Evolutionary conservation across 805 yeast genomes (phyloP), one percentile per base, ranked within the genome.

Genomic region (Priceomyces melissophilus): DNA sequence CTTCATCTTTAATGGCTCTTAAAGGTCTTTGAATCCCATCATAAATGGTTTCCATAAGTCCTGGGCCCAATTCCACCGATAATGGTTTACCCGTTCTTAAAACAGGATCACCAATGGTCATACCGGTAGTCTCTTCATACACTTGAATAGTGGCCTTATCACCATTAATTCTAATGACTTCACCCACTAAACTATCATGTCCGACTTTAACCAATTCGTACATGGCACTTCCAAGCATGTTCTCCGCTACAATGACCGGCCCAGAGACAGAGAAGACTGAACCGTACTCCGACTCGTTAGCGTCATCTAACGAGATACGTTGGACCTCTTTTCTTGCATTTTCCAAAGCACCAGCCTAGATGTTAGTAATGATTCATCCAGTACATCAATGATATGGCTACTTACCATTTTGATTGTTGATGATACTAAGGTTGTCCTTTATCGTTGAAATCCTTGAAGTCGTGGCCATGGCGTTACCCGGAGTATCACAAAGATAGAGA

Each of bases 191-290:
- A 65, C 79, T 87, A 55, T 87, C 96, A 67, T 93, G 98, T 54
- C 99, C 98, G 50, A 93, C 99, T 66, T 84, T 89, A 59, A 91
- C 99, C 68, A 93, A 78, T 66, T 93, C 99, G 78, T 93, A 91
- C 99, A 93, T 93, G 57, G 98, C 97, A 80, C 97, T 88, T 49
- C 99, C 99, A 69, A 90, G 87, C 98, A 93, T 89, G 73, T 93
- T 85, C 69, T 93, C 98, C 37, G 99, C 99, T 37, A 93, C 83
- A 40, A 93, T 85, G 55, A 93, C 99, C 20, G 99, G 98, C 58
- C 99, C 99, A 14, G 98, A 90, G 37, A 93, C 97, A 26, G 97
- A 88, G 71, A 81, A 90, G 57, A 93, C 86, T 52, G 77, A 82
- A 42, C 96, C 99, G 65, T 87, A 87, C 50, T 82, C 82, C 41